These are phyloP conservation scores for Penicillium ochrochloron DNA, from an alignment of 495 filamentous ascomycete genomes.

Conservation along the genomic window DNA sequence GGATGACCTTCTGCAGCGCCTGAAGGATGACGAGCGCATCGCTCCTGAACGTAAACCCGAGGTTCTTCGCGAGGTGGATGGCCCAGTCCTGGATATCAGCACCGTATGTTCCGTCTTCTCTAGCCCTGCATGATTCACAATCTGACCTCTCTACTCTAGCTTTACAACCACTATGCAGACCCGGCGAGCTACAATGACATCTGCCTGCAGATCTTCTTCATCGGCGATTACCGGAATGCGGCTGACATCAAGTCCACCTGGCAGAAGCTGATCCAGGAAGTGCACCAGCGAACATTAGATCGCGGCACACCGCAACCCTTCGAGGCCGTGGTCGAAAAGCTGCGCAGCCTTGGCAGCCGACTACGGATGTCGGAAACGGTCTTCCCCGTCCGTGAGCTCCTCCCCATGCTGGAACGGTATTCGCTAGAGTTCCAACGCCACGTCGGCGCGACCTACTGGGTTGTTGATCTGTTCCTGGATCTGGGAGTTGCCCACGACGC, in stretches of 20 bases:
- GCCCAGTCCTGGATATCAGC: conserved; percentile 70
- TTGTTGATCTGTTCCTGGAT: conserved; percentile 77
- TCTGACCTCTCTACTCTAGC: conserved; percentile 48
- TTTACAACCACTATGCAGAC: conserved; percentile 90
- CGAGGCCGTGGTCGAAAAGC: conserved; percentile 73
- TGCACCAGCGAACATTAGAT: conserved; percentile 64
- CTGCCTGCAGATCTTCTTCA: conserved; percentile 85
- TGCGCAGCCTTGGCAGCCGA: conserved; percentile 77
- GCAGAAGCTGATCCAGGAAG: conserved; percentile 75
- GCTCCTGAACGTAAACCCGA: conserved; percentile 58
- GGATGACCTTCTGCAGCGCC: conserved; percentile 81
- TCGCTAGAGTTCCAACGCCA: conserved; percentile 71
- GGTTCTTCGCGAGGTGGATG: conserved; percentile 70
- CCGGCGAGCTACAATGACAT: conserved; percentile 89
- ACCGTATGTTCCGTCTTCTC: conserved; percentile 59
- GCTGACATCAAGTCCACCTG: conserved; percentile 82
- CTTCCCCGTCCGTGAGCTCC: conserved; percentile 69
- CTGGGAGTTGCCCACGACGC: conserved; percentile 76
- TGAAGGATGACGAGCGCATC: conserved; percentile 75
- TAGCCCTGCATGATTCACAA: not conserved
- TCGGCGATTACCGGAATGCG: conserved; percentile 83
- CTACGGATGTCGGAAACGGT: conserved; percentile 77
- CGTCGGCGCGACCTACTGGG: conserved; percentile 74
- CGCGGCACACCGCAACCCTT: conserved; percentile 66
- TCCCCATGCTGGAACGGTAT: conserved; percentile 79